Base-by-base conservation (phyloP, 2,329 filamentous ascomycete genomes). In the Epichloe sp. region DNA sequence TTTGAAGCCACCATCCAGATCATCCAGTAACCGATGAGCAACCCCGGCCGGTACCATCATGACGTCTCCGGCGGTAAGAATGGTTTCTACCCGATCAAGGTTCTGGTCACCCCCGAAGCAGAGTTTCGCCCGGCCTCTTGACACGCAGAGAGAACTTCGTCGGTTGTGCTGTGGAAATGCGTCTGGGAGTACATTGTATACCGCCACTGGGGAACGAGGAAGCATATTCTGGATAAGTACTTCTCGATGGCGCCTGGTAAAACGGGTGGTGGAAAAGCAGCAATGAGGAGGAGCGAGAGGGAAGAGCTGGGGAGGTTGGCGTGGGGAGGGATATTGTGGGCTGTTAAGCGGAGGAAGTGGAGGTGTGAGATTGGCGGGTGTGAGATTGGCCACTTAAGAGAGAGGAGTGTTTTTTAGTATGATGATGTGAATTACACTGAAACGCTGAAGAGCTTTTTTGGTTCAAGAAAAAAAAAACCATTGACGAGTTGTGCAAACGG, bases 101-200 rank as follows among this genome's bases (percentile, higher is more conserved):
- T 31, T 31, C 6, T 44, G 43, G 73, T 4, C 80, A 14, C 81
- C 80, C 83, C 83, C 82, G 55, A 87, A 86, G 54, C 80, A 83
- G 1, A 87, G 68, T 37, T 66, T 71, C 0, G 84, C 83, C 23
- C 67, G 71, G 0, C 83, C 82, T 2, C 65, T 65, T 42, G 74
- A 72, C 46, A 86, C 72, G 56, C 73, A 77, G 2, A 88, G 73
- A 3, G 73, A 3, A 86, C 75, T 65, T 86, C 82, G 61, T 86
- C 82, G 0, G 78, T 75, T 0, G 75, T 85, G 58, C 72, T 79
- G 66, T 87, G 83, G 63, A 83, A 87, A 65, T 86, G 83, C 1
- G 75, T 79, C 44, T 85, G 62, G n/a, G n/a, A 31, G 14, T n/a
- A 44, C 23, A 44, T 26, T n/a, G 14, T 31, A 44, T n/a, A 10